Evolutionary conservation across 352 stramenopile genomes (phyloP).

Genomic region (Phytophthora tubulina): DNA sequence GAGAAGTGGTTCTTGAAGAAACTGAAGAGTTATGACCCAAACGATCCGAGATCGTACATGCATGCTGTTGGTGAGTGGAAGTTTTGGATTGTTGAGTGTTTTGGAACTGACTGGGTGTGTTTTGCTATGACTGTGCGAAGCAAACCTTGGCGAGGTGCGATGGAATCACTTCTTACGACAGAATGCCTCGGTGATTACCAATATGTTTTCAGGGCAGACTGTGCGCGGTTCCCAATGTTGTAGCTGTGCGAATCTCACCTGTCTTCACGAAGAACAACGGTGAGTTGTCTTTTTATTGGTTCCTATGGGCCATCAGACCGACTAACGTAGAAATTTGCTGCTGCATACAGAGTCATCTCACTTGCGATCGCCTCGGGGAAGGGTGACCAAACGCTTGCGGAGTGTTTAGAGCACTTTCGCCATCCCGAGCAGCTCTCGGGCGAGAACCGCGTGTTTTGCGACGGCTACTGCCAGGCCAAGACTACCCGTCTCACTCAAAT

Average conservation of each 20-base stretch:
- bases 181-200: slow-evolving; percentile 75
- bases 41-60: slow-evolving; percentile 67
- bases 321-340: slow-evolving; percentile 5
- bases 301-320: not conserved
- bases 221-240: slow-evolving; percentile 84
- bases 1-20: slow-evolving; percentile 40
- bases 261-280: slow-evolving; percentile 72
- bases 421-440: slow-evolving; percentile 67
- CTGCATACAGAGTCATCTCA: slow-evolving; percentile 63
- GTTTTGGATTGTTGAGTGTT: not conserved
- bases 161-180: slow-evolving; percentile 69
- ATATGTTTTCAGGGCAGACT: slow-evolving; percentile 77
- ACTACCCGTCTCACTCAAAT: slow-evolving; percentile 79
- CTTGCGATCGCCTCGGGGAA: slow-evolving; percentile 58
- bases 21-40: slow-evolving; percentile 44
- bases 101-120: slow-evolving; percentile 4
- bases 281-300: slow-evolving; percentile 3
- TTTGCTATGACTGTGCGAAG: slow-evolving; percentile 33
- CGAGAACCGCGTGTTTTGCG: slow-evolving; percentile 80
- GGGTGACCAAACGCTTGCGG: slow-evolving; percentile 53
- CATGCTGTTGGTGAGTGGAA: slow-evolving; percentile 62
- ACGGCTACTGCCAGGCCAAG: slow-evolving; percentile 69
- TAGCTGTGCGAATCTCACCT: slow-evolving; percentile 76
- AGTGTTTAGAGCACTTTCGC: slow-evolving; percentile 64
- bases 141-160: slow-evolving; percentile 61